Conservation (phyloP, 805 yeast genomes). For the Schwanniomyces pseudopolymorphus region DNA sequence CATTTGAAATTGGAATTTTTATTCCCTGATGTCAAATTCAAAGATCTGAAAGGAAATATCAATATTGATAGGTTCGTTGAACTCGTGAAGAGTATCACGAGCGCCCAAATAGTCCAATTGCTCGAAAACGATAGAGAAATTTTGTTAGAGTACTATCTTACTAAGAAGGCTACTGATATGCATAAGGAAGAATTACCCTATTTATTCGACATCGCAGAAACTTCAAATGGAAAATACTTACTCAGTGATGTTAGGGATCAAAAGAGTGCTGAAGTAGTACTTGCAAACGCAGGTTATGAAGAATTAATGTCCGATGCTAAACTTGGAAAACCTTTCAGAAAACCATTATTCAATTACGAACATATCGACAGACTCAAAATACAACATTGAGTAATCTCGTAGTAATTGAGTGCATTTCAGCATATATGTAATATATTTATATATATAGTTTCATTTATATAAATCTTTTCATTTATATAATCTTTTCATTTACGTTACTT, state of each 20-base stretch:
- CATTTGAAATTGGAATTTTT: constrained; percentile 11
- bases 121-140: constrained; percentile 20
- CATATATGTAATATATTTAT: neutral
- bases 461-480: neutral
- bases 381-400: constrained; percentile 9
- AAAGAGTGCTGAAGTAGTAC: constrained; percentile 9
- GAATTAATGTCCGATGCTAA: constrained; percentile 17
- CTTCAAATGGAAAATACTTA: constrained; percentile 15
- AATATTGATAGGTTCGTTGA: constrained; percentile 15
- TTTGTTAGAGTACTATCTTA: constrained; percentile 24
- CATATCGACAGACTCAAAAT: constrained; percentile 22
- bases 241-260: constrained; percentile 20
- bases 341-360: constrained; percentile 27
- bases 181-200: constrained; percentile 23
- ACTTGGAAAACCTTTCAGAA: constrained; percentile 23
- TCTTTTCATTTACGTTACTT: neutral
- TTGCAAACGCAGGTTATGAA: constrained; percentile 18
- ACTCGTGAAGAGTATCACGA: constrained; percentile 14
- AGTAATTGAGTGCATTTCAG: neutral
- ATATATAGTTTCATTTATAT: neutral
- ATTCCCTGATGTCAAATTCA: constrained; percentile 14
- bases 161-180: constrained; percentile 22
- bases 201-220: constrained; percentile 19
- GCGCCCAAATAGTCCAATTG: constrained; percentile 17
- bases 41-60: constrained; percentile 10